phyloP scores from a whole-genome alignment of 139 green algal species.

The Coelastrella sp. region DNA sequence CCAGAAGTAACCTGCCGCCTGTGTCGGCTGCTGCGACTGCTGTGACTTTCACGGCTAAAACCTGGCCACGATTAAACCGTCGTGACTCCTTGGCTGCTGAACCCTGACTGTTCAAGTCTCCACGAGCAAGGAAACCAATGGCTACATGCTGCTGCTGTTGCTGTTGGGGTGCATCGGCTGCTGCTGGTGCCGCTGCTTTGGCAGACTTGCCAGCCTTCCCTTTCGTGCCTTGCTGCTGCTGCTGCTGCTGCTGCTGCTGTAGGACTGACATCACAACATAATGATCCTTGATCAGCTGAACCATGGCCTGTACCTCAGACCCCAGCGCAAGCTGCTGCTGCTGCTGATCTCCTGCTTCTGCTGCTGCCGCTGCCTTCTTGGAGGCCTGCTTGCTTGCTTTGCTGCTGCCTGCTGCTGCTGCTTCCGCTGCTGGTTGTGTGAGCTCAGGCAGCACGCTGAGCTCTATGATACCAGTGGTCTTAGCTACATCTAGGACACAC shows the following conservation, averaged over 20 bases:
- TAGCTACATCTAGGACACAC: slow-evolving; percentile 25
- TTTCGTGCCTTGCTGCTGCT: background rate
- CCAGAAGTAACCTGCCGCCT: slow-evolving; percentile 29
- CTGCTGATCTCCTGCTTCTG: slow-evolving; percentile 1
- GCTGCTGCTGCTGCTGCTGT: slow-evolving; percentile 44
- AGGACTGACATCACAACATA: slow-evolving; percentile 20
- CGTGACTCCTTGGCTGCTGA: background rate
- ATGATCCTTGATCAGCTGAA: slow-evolving; percentile 35
- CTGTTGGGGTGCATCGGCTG: background rate
- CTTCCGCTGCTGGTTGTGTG: background rate
- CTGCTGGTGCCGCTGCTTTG: slow-evolving; percentile 22
- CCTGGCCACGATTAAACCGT: background rate
- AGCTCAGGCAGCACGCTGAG: slow-evolving; percentile 15
- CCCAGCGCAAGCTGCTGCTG: slow-evolving; percentile 16
- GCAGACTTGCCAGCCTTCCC: background rate
- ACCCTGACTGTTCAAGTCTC: slow-evolving; percentile 37
- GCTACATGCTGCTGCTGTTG: slow-evolving; percentile 15
- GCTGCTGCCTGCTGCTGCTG: slow-evolving; percentile 33
- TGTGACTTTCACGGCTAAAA: slow-evolving; percentile 15
- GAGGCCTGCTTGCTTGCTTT: slow-evolving; percentile 9
- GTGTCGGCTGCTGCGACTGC: slow-evolving; percentile 4
- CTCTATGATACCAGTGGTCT: background rate
- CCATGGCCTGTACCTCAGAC: background rate
- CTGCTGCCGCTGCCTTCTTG: slow-evolving; percentile 32
- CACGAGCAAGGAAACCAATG: slow-evolving; percentile 1